phyloP scores from a whole-genome alignment of 2,329 filamentous ascomycete genomes.

The Fusarium sp. region DNA sequence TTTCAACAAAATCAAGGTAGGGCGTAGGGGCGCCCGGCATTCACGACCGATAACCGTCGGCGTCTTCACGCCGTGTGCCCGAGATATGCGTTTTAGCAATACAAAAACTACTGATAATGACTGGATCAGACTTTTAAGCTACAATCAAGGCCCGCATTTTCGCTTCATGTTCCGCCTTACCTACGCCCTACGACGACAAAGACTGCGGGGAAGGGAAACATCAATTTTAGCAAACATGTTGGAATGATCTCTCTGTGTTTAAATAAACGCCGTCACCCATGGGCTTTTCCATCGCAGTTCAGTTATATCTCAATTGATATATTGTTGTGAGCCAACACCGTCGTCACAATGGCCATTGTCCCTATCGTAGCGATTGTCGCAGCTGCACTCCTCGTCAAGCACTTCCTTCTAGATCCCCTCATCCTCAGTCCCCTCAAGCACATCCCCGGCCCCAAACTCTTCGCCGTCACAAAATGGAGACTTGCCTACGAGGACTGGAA shows the following conservation, averaged over 20 bases:
- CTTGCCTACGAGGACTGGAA: conserved; percentile 60
- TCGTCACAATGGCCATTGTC: not conserved
- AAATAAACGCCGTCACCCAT: not conserved
- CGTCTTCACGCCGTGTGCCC: not conserved
- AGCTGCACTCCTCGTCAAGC: conserved; percentile 14
- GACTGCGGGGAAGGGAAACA: not conserved
- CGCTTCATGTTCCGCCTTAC: not conserved
- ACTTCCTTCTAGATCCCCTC: conserved; percentile 23
- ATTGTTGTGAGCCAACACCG: not conserved
- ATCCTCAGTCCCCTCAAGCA: conserved; percentile 15
- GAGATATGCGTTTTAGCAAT: not conserved
- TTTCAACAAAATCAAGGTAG: not conserved
- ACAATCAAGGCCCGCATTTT: not conserved
- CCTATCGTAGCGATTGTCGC: conserved; percentile 1
- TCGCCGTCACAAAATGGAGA: conserved; percentile 60
- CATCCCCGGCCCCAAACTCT: conserved; percentile 56
- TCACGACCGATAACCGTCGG: not conserved
- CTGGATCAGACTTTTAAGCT: not conserved
- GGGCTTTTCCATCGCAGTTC: no score
- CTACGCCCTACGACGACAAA: not conserved
- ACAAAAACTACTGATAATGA: not conserved
- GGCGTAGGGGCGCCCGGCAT: not conserved
- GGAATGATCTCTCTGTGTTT: not conserved
- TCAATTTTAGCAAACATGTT: not conserved
- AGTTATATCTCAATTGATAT: not conserved